Evolutionary conservation across 2,329 filamentous ascomycete genomes (phyloP).

Genomic region (Trichoderma hamatum): DNA sequence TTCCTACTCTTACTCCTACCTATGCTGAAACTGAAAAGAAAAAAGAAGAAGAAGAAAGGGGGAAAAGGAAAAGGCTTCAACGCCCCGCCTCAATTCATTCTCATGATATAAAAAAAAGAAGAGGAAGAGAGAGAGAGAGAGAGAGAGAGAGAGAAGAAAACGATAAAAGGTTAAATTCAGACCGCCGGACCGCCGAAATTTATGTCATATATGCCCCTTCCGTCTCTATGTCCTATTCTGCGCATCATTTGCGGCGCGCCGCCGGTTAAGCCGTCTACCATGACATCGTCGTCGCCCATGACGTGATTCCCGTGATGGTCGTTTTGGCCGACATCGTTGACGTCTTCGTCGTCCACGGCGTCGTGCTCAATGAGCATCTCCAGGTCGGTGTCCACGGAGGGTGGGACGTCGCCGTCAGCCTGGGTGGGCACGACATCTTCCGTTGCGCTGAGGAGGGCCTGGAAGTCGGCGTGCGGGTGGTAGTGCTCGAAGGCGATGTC

Average conservation of each 20-base stretch:
- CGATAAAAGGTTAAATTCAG: too few relatives aligned
- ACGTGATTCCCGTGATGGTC: constrained; percentile 14
- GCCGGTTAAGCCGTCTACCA: constrained; percentile 19
- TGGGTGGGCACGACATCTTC: constrained; percentile 40
- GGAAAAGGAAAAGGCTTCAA: background rate
- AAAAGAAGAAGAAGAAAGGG: background rate
- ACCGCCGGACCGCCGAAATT: constrained; percentile 34
- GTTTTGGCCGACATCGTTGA: constrained; percentile 28
- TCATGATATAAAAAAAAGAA: background rate
- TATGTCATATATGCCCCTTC: constrained; percentile 36
- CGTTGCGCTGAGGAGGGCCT: constrained; percentile 55
- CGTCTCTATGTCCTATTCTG: constrained; percentile 32
- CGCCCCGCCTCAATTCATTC: background rate
- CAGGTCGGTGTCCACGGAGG: constrained; percentile 52
- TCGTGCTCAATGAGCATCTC: constrained; percentile 56
- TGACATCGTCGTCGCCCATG: constrained; percentile 28
- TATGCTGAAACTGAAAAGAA: background rate
- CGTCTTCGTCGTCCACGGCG: constrained; percentile 48
- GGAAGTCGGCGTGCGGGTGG: constrained; percentile 53
- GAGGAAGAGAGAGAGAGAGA: background rate
- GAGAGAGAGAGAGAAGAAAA: too few relatives aligned
- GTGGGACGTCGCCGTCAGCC: constrained; percentile 40
- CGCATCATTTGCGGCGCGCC: constrained; percentile 23
- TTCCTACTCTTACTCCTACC: constrained; percentile 9
- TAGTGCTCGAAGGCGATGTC: constrained; percentile 47